Conservation (phyloP, 208 protist species). For the Blechomonas ayalai region DNA sequence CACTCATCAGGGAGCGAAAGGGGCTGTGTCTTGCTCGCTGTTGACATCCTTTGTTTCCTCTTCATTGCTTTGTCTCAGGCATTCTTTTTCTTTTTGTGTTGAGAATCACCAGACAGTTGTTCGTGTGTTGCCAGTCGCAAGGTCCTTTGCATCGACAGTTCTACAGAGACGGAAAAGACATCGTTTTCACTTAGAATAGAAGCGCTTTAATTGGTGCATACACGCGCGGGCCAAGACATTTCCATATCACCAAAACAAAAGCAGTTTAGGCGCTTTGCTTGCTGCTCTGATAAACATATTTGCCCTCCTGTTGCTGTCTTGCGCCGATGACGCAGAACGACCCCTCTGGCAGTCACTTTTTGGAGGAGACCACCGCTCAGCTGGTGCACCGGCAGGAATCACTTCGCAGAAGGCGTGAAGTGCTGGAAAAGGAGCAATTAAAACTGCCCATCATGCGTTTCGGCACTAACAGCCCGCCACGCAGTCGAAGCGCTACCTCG, state of each 20-base stretch:
- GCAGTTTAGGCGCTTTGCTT: too few relatives aligned
- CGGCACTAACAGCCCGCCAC: conserved; percentile 15
- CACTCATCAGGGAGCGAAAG: too few relatives aligned
- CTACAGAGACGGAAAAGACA: too few relatives aligned
- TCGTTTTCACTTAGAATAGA: too few relatives aligned
- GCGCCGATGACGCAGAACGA: conserved; percentile 6
- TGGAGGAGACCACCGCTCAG: conserved; percentile 67
- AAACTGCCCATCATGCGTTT: conserved; percentile 60
- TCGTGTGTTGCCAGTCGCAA: too few relatives aligned
- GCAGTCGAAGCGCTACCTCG: neutral
- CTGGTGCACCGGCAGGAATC: conserved; percentile 51
- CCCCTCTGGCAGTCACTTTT: too few relatives aligned
- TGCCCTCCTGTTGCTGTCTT: neutral
- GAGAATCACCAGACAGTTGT: too few relatives aligned
- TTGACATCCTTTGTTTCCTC: conserved; percentile 3
- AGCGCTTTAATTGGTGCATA: neutral
- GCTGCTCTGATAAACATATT: neutral
- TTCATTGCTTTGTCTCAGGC: neutral
- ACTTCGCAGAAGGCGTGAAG: conserved; percentile 44
- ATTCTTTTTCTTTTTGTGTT: neutral
- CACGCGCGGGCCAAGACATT: too few relatives aligned
- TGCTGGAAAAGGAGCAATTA: conserved; percentile 31
- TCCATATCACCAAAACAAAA: too few relatives aligned
- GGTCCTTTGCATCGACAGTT: too few relatives aligned
- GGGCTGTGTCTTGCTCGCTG: too few relatives aligned